These are phyloP conservation scores for Fusarium agapanthi DNA, from an alignment of 2,329 filamentous ascomycete genomes.

Conservation along the genomic window DNA sequence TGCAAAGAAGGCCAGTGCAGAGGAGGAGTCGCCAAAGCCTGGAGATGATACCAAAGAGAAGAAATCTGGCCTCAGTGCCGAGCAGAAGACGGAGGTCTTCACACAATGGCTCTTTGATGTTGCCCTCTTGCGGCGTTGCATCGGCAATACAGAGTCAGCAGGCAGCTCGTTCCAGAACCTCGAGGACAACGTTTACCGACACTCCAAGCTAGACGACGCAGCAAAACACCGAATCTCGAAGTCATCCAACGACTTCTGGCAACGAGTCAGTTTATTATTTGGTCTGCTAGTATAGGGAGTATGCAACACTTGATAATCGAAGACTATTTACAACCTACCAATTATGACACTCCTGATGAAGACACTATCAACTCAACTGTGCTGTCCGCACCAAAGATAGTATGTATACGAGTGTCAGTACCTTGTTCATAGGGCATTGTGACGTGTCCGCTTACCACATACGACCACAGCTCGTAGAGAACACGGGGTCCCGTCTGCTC, in stretches of 20 bases:
- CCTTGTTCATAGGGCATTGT: background rate
- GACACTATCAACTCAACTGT: background rate
- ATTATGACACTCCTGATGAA: background rate
- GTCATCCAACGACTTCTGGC: conserved; percentile 80
- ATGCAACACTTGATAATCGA: background rate
- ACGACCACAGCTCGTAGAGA: conserved; percentile 9
- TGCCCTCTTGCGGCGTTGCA: conserved; percentile 57
- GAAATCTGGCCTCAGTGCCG: conserved; percentile 5
- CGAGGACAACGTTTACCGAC: conserved; percentile 55
- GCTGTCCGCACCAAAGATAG: background rate
- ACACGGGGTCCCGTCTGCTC: conserved; percentile 9
- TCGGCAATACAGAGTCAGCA: conserved; percentile 46
- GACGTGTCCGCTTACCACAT: background rate
- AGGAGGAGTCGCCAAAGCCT: conserved; percentile 9
- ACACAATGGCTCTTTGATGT: conserved; percentile 72
- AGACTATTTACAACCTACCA: background rate
- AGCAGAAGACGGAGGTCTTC: conserved; percentile 56
- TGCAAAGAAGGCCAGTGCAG: conserved; percentile 13
- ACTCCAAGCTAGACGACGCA: conserved; percentile 59
- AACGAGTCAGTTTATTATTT: conserved; percentile 82
- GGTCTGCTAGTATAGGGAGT: conserved; percentile 67
- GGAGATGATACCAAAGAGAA: background rate
- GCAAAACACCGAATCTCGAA: conserved; percentile 65
- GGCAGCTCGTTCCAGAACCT: conserved; percentile 53
- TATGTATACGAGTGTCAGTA: background rate